Percentiles rank a stretch among this genome's conserved stretches.
These are phyloP conservation scores for Coemansia sp. DNA, from an alignment of 192 early-diverging fungal genomes.

Conservation along the genomic window DNA sequence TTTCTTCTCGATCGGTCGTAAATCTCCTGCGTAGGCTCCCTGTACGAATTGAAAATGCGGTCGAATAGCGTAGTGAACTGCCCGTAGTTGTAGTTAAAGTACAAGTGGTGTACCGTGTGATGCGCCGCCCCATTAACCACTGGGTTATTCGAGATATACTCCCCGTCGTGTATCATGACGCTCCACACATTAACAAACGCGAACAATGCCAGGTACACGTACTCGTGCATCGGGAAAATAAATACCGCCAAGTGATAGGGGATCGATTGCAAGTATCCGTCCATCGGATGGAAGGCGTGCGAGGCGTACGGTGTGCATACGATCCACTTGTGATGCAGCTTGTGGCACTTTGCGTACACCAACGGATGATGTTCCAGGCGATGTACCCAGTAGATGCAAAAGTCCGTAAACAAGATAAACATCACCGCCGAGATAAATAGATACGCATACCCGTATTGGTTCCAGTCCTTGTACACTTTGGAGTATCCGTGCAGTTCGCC, in stretches of 20 bases:
- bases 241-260: slow-evolving; percentile 96
- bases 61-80: slow-evolving; percentile 99
- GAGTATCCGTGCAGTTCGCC: slow-evolving; percentile 91
- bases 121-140: slow-evolving; percentile 91
- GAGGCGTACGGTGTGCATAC: slow-evolving; percentile 93
- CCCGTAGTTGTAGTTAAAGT: slow-evolving; percentile 99
- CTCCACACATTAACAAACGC: slow-evolving; percentile 93
- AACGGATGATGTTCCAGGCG: slow-evolving; percentile 87
- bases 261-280: slow-evolving; percentile 92
- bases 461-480: slow-evolving; percentile 72
- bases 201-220: slow-evolving; percentile 85
- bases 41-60: slow-evolving; percentile 65
- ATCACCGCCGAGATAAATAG: slow-evolving; percentile 60
- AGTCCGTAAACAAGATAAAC: slow-evolving; percentile 95
- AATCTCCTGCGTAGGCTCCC: slow-evolving; percentile 67
- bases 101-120: slow-evolving; percentile 96
- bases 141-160: slow-evolving; percentile 67
- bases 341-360: slow-evolving; percentile 90
- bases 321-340: slow-evolving; percentile 87
- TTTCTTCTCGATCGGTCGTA: slow-evolving; percentile 61
- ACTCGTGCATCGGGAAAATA: slow-evolving; percentile 89
- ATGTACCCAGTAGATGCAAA: slow-evolving; percentile 96
- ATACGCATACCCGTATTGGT: slow-evolving; percentile 75
- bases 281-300: slow-evolving; percentile 93
- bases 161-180: slow-evolving; percentile 95